Evolutionary conservation across 768 basidiomycete species (phyloP), one percentile per base, ranked within the genome.

Genomic region (Tylopilus plumbeoviolaceoides): DNA sequence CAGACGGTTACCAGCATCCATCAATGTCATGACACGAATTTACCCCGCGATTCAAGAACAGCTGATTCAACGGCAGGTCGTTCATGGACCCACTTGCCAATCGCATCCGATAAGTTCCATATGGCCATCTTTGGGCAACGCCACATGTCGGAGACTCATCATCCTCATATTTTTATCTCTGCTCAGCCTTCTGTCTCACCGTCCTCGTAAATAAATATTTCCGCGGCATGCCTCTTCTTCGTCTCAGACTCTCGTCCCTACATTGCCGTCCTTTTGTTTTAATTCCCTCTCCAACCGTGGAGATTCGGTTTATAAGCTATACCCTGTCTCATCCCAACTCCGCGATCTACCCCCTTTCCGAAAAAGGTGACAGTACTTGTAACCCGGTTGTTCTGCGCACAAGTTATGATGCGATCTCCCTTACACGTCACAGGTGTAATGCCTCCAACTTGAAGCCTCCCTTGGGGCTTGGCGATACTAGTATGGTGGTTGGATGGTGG

Each of bases 121-220:
- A 44, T 61, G 51, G 3, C 60, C 50, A 48, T 59, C n/a, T 62
- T 59, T 42, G 60, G 60, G 7, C 2, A 12, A 44, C 50, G 59
- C 54, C 59, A 60, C 58, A 33, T 23, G 41, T 44, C 38, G 44
- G 48, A 47, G 17, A 33, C 8, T 1, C 30, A 7, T 31, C 23
- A 23, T 23, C 23, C 2, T 58, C 43, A 11, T 53, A 54, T 59
- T 54, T 54, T 43, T 59, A 28, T 58, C 44, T 23, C 46, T 25
- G 38, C 44, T 30, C 30, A 30, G 30, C 30, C 8, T 23, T 17
- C 44, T 7, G 17, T 15, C 40, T n/a, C 27, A 15, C 9, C 52
- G 2, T 20, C n/a, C 21, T 10, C 11, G 10, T 1, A 41, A 41
- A 4, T 1, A 41, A 41, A 4, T 7, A n/a, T 38, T 18, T 38